Conservation (phyloP, 2,329 filamentous ascomycete species). For the Colletotrichum agaves region DNA sequence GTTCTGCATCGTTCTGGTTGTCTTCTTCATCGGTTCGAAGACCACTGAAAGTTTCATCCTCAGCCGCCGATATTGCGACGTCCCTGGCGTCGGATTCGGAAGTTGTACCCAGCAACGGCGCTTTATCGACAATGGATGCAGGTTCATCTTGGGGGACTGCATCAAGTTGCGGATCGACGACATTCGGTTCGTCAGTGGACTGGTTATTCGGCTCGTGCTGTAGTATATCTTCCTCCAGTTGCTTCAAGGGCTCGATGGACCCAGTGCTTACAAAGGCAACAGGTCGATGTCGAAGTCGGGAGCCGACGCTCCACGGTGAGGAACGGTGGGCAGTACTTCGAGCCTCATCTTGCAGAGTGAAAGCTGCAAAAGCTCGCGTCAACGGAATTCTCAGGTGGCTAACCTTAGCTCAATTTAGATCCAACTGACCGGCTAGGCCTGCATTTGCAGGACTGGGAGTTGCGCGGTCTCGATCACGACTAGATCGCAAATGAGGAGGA, state of each 20-base stretch:
- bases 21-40: not conserved
- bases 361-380: conserved; percentile 8
- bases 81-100: no score
- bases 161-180: no score
- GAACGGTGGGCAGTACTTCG: conserved; percentile 47
- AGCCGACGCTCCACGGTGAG: conserved; percentile 50
- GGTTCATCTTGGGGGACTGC: not conserved
- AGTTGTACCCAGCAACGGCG: not conserved
- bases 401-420: not conserved
- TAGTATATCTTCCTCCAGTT: conserved; percentile 46
- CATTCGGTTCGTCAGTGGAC: not conserved
- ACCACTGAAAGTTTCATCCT: no score
- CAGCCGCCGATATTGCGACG: no score
- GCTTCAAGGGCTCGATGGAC: conserved; percentile 59
- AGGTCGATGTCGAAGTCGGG: conserved; percentile 59
- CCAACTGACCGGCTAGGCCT: conserved; percentile 13
- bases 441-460: not conserved
- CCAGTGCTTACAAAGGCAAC: conserved; percentile 66
- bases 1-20: not conserved
- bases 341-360: conserved; percentile 41
- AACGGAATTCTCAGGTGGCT: not conserved
- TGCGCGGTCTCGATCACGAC: not conserved
- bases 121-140: not conserved
- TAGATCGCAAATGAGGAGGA: conserved; percentile 6
- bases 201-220: conserved; percentile 9